Evolutionary conservation across 2,329 filamentous ascomycete genomes (phyloP).

Genomic region (Monosporascus sp.): DNA sequence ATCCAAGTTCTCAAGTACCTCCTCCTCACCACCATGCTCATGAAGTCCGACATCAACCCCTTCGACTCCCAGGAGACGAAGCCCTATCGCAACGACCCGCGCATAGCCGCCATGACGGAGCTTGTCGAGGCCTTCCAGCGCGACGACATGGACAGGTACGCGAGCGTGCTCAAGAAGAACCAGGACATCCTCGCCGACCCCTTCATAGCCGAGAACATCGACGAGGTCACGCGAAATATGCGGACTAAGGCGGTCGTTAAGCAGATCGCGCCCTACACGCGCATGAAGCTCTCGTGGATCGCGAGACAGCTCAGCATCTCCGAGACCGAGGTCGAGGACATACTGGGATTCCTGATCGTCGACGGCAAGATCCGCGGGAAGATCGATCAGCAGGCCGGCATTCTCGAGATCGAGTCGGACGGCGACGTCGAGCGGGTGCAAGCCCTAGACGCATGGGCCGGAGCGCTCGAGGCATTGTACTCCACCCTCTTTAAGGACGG

Average conservation of each 20-base stretch:
- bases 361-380: constrained; percentile 81
- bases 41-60: constrained; percentile 97
- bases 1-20: constrained; percentile 98
- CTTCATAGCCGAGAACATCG: constrained; percentile 98
- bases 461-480: constrained; percentile 65
- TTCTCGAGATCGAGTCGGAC: constrained; percentile 71
- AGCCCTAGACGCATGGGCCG: constrained; percentile 68
- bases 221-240: constrained; percentile 97
- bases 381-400: constrained; percentile 84
- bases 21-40: constrained; percentile 93
- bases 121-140: constrained; percentile 94
- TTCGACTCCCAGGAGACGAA: constrained; percentile 99
- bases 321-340: constrained; percentile 87
- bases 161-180: constrained; percentile 80
- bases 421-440: constrained; percentile 69
- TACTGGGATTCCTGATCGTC: constrained; percentile 89
- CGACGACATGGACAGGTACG: constrained; percentile 89
- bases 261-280: constrained; percentile 88
- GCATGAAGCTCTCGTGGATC: constrained; percentile 84
- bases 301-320: constrained; percentile 85
- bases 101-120: constrained; percentile 95
- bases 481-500: constrained; percentile 68
- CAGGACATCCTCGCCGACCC: constrained; percentile 84
- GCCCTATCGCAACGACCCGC: constrained; percentile 91
- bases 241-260: constrained; percentile 92